Base-by-base conservation (phyloP, 176 grass and related monocot species). In the Bolboschoenus planiculmis region DNA sequence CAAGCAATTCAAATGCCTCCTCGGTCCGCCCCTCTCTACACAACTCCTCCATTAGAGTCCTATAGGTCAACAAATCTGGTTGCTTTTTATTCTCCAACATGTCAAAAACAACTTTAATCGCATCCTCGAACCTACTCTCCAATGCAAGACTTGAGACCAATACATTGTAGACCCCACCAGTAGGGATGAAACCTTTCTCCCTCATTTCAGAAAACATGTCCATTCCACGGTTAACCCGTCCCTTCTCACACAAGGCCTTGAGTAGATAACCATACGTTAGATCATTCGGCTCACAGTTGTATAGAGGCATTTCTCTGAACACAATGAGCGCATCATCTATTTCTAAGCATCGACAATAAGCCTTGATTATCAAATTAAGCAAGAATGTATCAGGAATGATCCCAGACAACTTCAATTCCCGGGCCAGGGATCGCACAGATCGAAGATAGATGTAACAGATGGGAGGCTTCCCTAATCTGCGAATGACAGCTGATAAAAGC, bases 361-460 rank as follows among this genome's bases (percentile, higher is more conserved):
- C 90, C 89, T 98, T 98, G 87, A 98, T 93, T 86, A 98, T 91
- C 2, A 91, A 89, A 85, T 93, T 98, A 73, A 93, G 90, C 37
- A 90, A 37, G 75, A 93, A 95, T 21, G 90, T 87, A 67, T 98
- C 96, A n/a, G 92, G 96, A 63, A 98, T 85, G 1, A 98, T 89
- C 47, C 96, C 95, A 6, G 95, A 90, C 66, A 89, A 80, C 80
- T 98, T 98, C 85, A 98, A 94, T 84, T 98, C 90, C 50, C 89
- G 87, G 11, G 86, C 86, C 39, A 98, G 92, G 39, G 87, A 91
- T 3, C 92, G 89, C 43, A 98, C 62, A 5, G 95, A 88, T 55
- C 89, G 88, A 48, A 98, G 95, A 88, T 95, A 98, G 1, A 95
- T 92, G 30, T 91, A 86, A 37, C 83, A 92, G 0, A 91, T 87